Evolutionary conservation across 805 yeast genomes (phyloP), one percentile per base, ranked within the genome.

Genomic region (Sugiyamaella qingdaonensis): DNA sequence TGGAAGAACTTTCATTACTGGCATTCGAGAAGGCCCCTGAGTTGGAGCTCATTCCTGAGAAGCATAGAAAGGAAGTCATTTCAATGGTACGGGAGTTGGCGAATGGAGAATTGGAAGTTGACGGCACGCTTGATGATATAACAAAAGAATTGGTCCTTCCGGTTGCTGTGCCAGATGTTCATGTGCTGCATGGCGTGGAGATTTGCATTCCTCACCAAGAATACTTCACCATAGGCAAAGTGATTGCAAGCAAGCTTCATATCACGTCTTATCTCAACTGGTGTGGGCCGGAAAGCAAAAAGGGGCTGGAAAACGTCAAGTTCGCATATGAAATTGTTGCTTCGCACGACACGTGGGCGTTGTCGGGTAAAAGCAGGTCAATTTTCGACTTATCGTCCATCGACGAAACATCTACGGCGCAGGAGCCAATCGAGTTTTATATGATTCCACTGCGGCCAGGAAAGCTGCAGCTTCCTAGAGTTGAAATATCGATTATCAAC

Each of bases 401-500:
- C 4, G 72, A 67, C 9, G 55, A 59, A 48, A 49, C 46, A 35
- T 27, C 43, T 14, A 37, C 62, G 2, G 61, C 58, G 8, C 49
- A 45, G 37, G 36, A 24, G 1, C 48, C 44, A 29, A 58, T 68
- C 2, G 66, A 75, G 14, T 54, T 90, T 14, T 70, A 77, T 2
- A 67, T 91, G 56, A 76, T 88, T 13, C 97, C 98, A 1, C 66
- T 89, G 50, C 84, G 80, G 55, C 80, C 84, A 19, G 97, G 98
- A 0, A 82, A 84, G 54, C 64, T 91, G 9, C 68, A 74, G 1
- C 71, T 87, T 34, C 97, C 97, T 0, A 77, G 73, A 51, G 72
- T 88, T 2, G 78, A 75, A 31, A 73, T 85, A 14, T 41, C 64
- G 36, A 49, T 59, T 13, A 61, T 75, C 8, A 31, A 42, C 45